Evolutionary conservation across 192 early-diverging fungal genomes (phyloP), one percentile per base, ranked within the genome.

Genomic region (Coemansia sp.): DNA sequence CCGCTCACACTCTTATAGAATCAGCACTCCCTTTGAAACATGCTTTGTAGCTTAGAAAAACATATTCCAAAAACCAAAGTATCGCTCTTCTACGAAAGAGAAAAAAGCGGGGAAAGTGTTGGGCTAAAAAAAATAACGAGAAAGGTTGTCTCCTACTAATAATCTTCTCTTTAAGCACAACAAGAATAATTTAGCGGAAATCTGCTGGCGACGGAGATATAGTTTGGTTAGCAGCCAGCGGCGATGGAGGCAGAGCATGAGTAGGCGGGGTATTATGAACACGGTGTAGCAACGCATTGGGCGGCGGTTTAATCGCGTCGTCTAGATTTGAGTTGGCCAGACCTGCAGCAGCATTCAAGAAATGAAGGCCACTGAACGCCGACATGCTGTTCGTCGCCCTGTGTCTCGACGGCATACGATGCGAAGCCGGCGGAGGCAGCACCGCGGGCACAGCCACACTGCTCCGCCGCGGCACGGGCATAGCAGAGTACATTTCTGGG

Each of bases 361-460:
- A 33, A n/a, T 16, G 28, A 16, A 55, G 51, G 14, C 26, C 51
- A n/a, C n/a, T 55, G 28, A 23, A 55, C 26, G 51, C 51, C 13
- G 51, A 55, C 51, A 55, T 55, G 16, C 51, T 55, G 14, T 55
- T 55, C 26, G 51, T 55, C 28, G 51, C 51, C 7, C 51, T 28
- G 31, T 55, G 51, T 55, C 51, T 55, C 6, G 51, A 55, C 14
- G 51, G 51, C 51, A 55, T 6, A 14, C 51, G 51, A 55, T 28
- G 26, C 51, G 26, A 10, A 14, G 24, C 13, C 26, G 51, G 51
- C 4, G 51, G 51, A 13, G 51, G 26, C 5, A 55, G 51, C 14
- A 55, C 16, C 26, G 14, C 51, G 2, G 51, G 26, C 1, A 11
- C 28, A 16, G 51, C 51, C 10, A 55, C 51, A 2, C 51, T 55